These are phyloP conservation scores for Coprinellus aureogranulatus DNA, from an alignment of 768 basidiomycete genomes.

Conservation along the genomic window DNA sequence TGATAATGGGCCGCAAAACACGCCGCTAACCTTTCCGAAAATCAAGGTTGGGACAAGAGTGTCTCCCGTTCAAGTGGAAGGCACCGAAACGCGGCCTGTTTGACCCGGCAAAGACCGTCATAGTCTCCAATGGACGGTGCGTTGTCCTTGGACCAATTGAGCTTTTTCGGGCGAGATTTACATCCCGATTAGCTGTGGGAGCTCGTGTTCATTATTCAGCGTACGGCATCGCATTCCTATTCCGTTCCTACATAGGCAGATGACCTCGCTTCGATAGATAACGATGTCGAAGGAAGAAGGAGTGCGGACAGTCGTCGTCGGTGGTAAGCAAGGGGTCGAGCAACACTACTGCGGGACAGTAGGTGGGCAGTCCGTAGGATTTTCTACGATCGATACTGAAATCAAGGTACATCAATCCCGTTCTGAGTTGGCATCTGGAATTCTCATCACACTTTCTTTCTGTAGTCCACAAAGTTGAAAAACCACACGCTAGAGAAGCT, in stretches of 20 bases:
- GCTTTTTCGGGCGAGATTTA: not conserved
- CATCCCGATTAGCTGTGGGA: slow-evolving; percentile 37
- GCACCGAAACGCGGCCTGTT: slow-evolving; percentile 48
- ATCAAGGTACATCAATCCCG: slow-evolving; percentile 38
- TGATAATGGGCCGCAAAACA: too few relatives aligned
- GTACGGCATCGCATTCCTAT: slow-evolving; percentile 25
- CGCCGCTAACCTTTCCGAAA: not conserved
- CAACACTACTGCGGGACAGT: slow-evolving; percentile 64
- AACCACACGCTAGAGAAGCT: slow-evolving; percentile 45
- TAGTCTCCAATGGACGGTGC: slow-evolving; percentile 56
- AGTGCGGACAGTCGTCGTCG: slow-evolving; percentile 55
- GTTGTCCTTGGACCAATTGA: slow-evolving; percentile 1
- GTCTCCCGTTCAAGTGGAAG: slow-evolving; percentile 35
- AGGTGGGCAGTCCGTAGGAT: slow-evolving; percentile 61
- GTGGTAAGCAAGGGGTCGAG: slow-evolving; percentile 43
- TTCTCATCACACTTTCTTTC: not conserved
- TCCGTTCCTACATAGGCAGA: slow-evolving; percentile 3
- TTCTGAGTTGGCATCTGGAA: not conserved
- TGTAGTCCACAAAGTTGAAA: slow-evolving; percentile 51
- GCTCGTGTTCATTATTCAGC: slow-evolving; percentile 47
- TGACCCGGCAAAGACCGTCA: slow-evolving; percentile 45
- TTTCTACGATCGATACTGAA: slow-evolving; percentile 57
- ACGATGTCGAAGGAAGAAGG: slow-evolving; percentile 61
- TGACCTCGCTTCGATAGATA: slow-evolving; percentile 33
- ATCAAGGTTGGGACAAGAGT: slow-evolving; percentile 45